Percentiles rank a stretch among this genome's conserved stretches.
These are phyloP conservation scores for Zasmidium cellare DNA, from an alignment of 2,329 filamentous ascomycete species.

Conservation along the genomic window DNA sequence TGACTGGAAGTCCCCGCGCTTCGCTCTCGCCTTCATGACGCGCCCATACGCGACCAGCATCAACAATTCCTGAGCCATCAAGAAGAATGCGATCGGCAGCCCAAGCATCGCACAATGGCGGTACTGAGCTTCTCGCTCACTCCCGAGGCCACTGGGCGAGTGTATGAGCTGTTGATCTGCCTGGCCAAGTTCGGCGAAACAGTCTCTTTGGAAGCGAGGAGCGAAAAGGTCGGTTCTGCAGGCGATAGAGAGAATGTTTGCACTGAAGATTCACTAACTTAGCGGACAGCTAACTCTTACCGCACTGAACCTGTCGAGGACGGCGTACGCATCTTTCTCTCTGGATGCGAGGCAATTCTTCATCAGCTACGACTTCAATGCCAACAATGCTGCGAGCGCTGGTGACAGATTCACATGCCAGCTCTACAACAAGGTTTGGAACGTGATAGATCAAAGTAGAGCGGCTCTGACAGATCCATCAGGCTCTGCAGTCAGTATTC, in stretches of 20 bases:
- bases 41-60: not conserved
- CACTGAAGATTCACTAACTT: conserved; percentile 14
- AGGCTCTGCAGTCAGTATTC: conserved; percentile 68
- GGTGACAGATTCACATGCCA: conserved; percentile 66
- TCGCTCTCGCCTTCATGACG: not conserved
- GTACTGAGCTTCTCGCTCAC: conserved; percentile 68
- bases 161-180: conserved; percentile 73
- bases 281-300: conserved; percentile 65
- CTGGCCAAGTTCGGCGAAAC: conserved; percentile 78
- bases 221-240: conserved; percentile 57
- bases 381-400: conserved; percentile 20
- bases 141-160: conserved; percentile 67
- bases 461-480: not conserved
- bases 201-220: conserved; percentile 71
- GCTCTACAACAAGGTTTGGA: conserved; percentile 69
- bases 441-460: too few species aligned
- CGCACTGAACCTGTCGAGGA: conserved; percentile 76
- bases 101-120: conserved; percentile 38
- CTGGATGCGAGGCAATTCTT: conserved; percentile 71
- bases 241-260: not conserved
- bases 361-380: conserved; percentile 65
- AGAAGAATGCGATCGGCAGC: conserved; percentile 6
- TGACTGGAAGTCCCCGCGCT: not conserved
- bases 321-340: conserved; percentile 72
- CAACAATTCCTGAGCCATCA: not conserved